Base-by-base conservation (phyloP, 139 green algal species). In the Spirogloea muscicola region DNA sequence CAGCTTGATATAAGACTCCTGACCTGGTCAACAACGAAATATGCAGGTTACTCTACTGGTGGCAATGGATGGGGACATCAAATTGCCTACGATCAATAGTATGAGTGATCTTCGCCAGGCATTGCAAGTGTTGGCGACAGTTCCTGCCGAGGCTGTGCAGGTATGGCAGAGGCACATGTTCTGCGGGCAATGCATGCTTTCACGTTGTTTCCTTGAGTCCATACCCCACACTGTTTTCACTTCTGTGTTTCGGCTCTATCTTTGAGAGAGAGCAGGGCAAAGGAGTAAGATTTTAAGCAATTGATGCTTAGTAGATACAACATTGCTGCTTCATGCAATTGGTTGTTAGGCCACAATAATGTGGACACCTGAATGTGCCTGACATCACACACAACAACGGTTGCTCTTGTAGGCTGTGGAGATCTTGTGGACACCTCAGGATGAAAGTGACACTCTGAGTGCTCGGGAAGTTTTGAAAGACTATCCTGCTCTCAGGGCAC, bases 381-480 rank as follows among this genome's bases (percentile, higher is more conserved):
- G n/a, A n/a, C n/a, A n/a, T n/a, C n/a, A n/a, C n/a, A n/a, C n/a
- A n/a, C n/a, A n/a, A n/a, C 41, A 21, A 38, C 25, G 40, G 29
- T 44, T 68, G 59, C 4, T 1, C 33, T 73, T 81, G 29, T 81
- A 97, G 66, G 94, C 94, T 0, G 91, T 97, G 37, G 94, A 98
- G 85, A 87, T 98, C 55, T 80, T 98, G 72, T 98, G 94, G 94
- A 97, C 92, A 0, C 94, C 94, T 0, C 89, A 98, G 84, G 92
- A 92, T 48, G 84, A 89, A 38, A 81, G 82, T 0, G 93, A 98
- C 68, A 83, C 66, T 40, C 93, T 96, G 82, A 91, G 75, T 3
- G 81, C 83, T 38, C 84, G 91, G 42, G 93, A 98, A 79, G 59
- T 98, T 43, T 46, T 93, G 16, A 7, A 38, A 2, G 93, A 97